Percentiles rank a stretch among this genome's conserved stretches.
Conservation (phyloP, 352 stramenopile species). For the Thalassiosira sp. region DNA sequence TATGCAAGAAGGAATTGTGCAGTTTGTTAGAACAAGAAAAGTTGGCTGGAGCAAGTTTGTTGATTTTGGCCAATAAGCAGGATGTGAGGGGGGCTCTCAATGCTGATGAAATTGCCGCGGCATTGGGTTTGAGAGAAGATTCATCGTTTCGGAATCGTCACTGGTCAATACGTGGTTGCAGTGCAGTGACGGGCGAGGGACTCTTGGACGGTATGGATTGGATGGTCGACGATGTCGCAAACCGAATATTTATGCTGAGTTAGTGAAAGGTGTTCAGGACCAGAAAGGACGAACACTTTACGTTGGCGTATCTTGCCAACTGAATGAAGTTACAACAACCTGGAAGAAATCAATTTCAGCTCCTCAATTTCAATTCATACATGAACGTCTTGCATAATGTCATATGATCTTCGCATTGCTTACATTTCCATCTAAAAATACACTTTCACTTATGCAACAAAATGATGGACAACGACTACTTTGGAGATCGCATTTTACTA, state of each 20-base stretch:
- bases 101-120: constrained; percentile 89
- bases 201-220: constrained; percentile 97
- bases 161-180: constrained; percentile 90
- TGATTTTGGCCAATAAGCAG: constrained; percentile 99
- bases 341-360: too few relatives aligned
- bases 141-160: constrained; percentile 83
- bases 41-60: constrained; percentile 95
- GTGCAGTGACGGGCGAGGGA: constrained; percentile 93
- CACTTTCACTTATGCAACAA: too few relatives aligned
- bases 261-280: constrained; percentile 24
- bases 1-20: constrained; percentile 84
- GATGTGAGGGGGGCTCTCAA: constrained; percentile 92
- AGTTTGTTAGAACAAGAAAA: constrained; percentile 87
- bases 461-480: too few relatives aligned
- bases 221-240: constrained; percentile 95
- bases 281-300: too few relatives aligned
- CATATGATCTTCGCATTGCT: too few relatives aligned
- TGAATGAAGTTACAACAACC: too few relatives aligned
- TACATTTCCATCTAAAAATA: too few relatives aligned
- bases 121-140: constrained; percentile 85
- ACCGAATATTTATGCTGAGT: constrained; percentile 93
- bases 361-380: too few relatives aligned
- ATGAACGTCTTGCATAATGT: too few relatives aligned
- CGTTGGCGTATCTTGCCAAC: too few relatives aligned
- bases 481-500: too few relatives aligned